Conservation (phyloP, 2,329 filamentous ascomycete genomes). For the Cladosporium austrohemisphaericum region DNA sequence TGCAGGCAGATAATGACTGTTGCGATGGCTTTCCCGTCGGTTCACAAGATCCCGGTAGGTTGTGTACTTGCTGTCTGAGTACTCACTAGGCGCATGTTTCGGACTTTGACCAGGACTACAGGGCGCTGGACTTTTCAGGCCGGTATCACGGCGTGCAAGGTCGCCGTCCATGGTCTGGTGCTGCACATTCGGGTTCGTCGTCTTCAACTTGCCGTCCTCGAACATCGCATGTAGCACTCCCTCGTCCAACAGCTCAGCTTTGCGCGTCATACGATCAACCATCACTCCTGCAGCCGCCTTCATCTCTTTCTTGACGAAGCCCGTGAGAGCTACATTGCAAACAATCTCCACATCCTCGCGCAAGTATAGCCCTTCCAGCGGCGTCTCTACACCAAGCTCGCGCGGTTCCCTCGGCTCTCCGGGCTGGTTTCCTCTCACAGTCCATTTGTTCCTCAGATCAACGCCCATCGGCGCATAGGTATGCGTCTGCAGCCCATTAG, state of each 20-base stretch:
- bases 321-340: slow-evolving; percentile 59
- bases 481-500: slow-evolving; percentile 68
- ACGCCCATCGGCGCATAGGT: slow-evolving; percentile 65
- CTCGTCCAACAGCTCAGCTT: slow-evolving; percentile 62
- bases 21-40: slow-evolving; percentile 18
- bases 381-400: slow-evolving; percentile 63
- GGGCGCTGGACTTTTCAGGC: slow-evolving; percentile 14
- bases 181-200: slow-evolving; percentile 45
- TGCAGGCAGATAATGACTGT: slow-evolving; percentile 22
- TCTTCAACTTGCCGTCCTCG: slow-evolving; percentile 60
- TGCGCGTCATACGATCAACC: slow-evolving; percentile 66
- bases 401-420: slow-evolving; percentile 60
- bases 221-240: slow-evolving; percentile 66
- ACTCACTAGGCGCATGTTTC: slow-evolving; percentile 17
- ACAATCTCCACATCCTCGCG: slow-evolving; percentile 68
- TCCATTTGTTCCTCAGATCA: slow-evolving; percentile 65
- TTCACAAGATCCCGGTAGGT: slow-evolving; percentile 28
- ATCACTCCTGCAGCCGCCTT: slow-evolving; percentile 65
- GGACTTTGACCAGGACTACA: slow-evolving; percentile 6
- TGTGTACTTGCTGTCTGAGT: slow-evolving; percentile 25
- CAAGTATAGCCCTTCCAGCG: slow-evolving; percentile 63
- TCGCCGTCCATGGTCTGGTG: slow-evolving; percentile 14
- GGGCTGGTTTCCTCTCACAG: slow-evolving; percentile 65
- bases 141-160: slow-evolving; percentile 16
- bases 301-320: slow-evolving; percentile 64